phyloP scores from a whole-genome alignment of 1,139 yeast genomes.

The Petasospora fabianii region DNA sequence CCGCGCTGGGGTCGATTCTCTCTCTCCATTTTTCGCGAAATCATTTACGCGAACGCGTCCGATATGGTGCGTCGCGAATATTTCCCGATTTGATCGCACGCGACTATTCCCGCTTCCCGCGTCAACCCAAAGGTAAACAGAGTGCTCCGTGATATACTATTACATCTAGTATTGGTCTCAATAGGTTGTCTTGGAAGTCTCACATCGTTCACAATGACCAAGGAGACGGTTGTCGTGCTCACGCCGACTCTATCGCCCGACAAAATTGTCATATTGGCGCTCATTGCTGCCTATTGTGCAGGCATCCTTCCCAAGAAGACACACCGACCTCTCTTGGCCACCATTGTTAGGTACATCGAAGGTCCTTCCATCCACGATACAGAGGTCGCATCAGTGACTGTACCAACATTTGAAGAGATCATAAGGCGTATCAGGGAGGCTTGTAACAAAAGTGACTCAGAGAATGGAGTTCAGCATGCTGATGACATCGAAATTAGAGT shows the following conservation, averaged over 20 bases:
- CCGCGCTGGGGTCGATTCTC: no score
- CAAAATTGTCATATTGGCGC: slow-evolving; percentile 34
- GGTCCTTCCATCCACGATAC: slow-evolving; percentile 25
- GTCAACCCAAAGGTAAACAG: no score
- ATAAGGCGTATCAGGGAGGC: slow-evolving; percentile 17
- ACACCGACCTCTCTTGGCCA: slow-evolving; percentile 34
- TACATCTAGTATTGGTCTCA: no score
- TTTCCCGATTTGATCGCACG: no score
- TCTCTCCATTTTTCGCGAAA: no score
- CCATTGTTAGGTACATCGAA: slow-evolving; percentile 34
- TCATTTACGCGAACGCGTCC: no score
- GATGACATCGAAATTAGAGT: slow-evolving; percentile 28
- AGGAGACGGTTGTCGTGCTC: slow-evolving; percentile 21
- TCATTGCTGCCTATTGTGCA: slow-evolving; percentile 37
- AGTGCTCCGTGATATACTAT: no score
- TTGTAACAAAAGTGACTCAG: slow-evolving; percentile 20
- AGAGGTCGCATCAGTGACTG: slow-evolving; percentile 9
- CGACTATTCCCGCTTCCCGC: no score
- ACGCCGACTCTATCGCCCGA: slow-evolving; percentile 36
- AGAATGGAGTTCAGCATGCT: slow-evolving; percentile 19
- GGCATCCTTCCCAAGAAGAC: slow-evolving; percentile 33
- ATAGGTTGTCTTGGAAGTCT: no score
- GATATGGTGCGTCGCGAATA: no score
- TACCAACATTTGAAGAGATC: slow-evolving; percentile 24
- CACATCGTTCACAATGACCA: no score